phyloP scores from a whole-genome alignment of 2,329 filamentous ascomycete genomes.

The Alternaria dauci region DNA sequence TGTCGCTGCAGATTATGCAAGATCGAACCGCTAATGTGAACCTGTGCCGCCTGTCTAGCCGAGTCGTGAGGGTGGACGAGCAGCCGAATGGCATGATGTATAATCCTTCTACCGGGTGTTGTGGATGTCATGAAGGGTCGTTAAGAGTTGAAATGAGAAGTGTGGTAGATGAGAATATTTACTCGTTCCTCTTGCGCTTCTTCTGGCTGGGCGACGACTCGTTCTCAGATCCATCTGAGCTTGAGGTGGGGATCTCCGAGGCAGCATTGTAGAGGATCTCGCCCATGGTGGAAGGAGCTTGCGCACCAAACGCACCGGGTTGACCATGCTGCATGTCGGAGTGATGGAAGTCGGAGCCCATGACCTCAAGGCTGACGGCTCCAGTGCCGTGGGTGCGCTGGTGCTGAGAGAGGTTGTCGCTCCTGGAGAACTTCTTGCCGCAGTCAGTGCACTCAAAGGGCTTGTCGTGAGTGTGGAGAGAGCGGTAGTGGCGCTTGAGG shows the following conservation, averaged over 20 bases:
- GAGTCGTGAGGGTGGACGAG: constrained; percentile 43
- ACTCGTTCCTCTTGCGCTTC: constrained; percentile 75
- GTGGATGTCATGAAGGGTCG: constrained; percentile 47
- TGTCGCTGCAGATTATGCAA: constrained; percentile 34
- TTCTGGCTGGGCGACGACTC: constrained; percentile 58
- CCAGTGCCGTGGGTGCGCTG: constrained; percentile 91
- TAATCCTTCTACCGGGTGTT: constrained; percentile 39
- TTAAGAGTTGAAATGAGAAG: constrained; percentile 41
- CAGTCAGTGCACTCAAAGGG: constrained; percentile 98
- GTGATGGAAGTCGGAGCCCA: constrained; percentile 67
- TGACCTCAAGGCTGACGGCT: constrained; percentile 88
- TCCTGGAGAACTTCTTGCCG: constrained; percentile 98
- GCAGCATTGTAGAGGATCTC: constrained; percentile 52
- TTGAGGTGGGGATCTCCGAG: constrained; percentile 46
- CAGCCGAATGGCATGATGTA: constrained; percentile 35
- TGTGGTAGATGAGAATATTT: constrained; percentile 33
- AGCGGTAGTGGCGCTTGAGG: constrained; percentile 97
- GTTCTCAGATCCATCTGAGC: constrained; percentile 49
- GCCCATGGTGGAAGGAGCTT: constrained; percentile 51
- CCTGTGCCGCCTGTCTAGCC: constrained; percentile 44
- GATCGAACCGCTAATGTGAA: constrained; percentile 32
- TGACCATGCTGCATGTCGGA: constrained; percentile 55
- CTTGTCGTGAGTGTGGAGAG: constrained; percentile 98
- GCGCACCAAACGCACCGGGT: constrained; percentile 41
- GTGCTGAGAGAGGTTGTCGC: constrained; percentile 96